Percentiles rank a stretch among this genome's conserved stretches.
These are phyloP conservation scores for Acidomyces sp. DNA, from an alignment of 495 filamentous ascomycete genomes.

Conservation along the genomic window DNA sequence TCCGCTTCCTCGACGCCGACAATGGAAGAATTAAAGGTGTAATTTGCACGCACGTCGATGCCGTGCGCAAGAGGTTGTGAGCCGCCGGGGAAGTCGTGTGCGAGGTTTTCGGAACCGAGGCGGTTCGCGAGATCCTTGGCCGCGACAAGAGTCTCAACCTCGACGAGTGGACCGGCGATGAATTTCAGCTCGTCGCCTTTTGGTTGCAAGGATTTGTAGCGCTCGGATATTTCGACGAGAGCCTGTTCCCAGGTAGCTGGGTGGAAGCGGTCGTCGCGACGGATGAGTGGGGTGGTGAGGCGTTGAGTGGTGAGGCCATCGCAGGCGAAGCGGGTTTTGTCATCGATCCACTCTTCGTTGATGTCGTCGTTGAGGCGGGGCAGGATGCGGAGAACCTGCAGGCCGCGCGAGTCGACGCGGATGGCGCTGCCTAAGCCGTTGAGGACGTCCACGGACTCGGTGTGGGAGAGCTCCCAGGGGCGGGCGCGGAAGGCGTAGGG, in stretches of 20 bases:
- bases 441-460: slow-evolving; percentile 86
- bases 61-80: slow-evolving; percentile 78
- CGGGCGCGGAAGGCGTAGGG: slow-evolving; percentile 94
- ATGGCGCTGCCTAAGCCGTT: slow-evolving; percentile 91
- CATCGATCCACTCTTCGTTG: slow-evolving; percentile 99
- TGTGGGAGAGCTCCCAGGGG: slow-evolving; percentile 89
- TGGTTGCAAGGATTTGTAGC: slow-evolving; percentile 59
- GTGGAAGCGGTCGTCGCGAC: slow-evolving; percentile 74
- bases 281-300: slow-evolving; percentile 80
- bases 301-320: slow-evolving; percentile 94
- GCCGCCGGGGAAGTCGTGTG: slow-evolving; percentile 78
- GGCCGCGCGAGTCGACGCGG: slow-evolving; percentile 77
- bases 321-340: slow-evolving; percentile 93
- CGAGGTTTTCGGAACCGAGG: slow-evolving; percentile 88
- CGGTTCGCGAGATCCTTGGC: slow-evolving; percentile 95
- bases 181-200: slow-evolving; percentile 91
- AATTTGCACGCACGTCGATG: slow-evolving; percentile 86
- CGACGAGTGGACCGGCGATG: slow-evolving; percentile 78
- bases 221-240: slow-evolving; percentile 66
- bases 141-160: slow-evolving; percentile 83
- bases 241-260: slow-evolving; percentile 92
- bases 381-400: slow-evolving; percentile 89
- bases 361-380: slow-evolving; percentile 92
- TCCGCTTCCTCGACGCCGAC: slow-evolving; percentile 88
- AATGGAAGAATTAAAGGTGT: slow-evolving; percentile 90